Conservation (phyloP, 768 basidiomycete species). For the Candolleomyces aberdarensis region DNA sequence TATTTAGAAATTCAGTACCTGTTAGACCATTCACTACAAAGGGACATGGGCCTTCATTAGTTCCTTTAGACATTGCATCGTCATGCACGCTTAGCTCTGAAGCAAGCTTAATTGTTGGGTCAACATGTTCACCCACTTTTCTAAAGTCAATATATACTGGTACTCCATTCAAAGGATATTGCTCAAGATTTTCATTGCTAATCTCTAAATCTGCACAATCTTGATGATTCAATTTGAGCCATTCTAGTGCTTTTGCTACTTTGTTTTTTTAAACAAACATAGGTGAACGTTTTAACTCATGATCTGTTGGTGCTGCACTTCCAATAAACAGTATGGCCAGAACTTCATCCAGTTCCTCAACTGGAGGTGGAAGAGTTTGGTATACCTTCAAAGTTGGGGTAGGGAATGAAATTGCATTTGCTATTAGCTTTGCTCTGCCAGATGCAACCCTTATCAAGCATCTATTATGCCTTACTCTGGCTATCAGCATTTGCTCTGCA, state of each 20-base stretch:
- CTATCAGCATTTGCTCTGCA: neutral
- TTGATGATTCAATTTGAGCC: slow-evolving; percentile 24
- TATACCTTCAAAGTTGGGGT: slow-evolving; percentile 20
- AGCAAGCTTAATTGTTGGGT: no score
- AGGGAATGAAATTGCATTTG: slow-evolving; percentile 21
- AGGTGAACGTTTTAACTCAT: slow-evolving; percentile 17
- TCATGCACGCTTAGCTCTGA: no score
- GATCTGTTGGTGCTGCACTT: no score
- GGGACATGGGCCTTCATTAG: no score
- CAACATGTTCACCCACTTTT: slow-evolving; percentile 16
- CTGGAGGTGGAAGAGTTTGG: slow-evolving; percentile 16
- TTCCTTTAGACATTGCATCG: no score
- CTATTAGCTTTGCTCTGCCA: slow-evolving; percentile 9
- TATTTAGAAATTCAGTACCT: no score
- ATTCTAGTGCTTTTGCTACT: slow-evolving; percentile 21
- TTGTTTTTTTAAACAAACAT: slow-evolving; percentile 24
- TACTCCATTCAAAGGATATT: slow-evolving; percentile 4
- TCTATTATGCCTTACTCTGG: neutral
- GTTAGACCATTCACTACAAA: no score
- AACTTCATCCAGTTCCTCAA: slow-evolving; percentile 9
- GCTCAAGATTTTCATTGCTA: slow-evolving; percentile 12
- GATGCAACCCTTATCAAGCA: neutral
- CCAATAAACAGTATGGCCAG: neutral
- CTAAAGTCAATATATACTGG: neutral
- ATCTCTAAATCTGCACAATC: slow-evolving; percentile 23